These are phyloP conservation scores for Picochlorum sp. DNA, from an alignment of 139 green algal species.

Conservation along the genomic window DNA sequence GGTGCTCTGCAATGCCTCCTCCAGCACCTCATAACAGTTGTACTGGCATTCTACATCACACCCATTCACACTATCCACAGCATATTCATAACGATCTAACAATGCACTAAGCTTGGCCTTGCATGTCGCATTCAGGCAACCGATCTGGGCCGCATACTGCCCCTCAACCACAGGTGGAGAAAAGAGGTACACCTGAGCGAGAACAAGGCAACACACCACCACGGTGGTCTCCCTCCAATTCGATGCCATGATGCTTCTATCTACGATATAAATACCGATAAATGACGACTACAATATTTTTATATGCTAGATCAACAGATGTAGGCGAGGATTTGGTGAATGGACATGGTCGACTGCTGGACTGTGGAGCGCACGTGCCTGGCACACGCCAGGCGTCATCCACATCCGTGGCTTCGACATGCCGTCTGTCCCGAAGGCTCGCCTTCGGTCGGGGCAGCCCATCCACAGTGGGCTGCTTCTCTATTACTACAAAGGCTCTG, in stretches of 20 bases:
- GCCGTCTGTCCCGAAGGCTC: no score
- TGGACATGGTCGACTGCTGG: slow-evolving; percentile 2
- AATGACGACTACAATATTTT: no score
- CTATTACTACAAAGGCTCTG: no score
- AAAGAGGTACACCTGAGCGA: background rate
- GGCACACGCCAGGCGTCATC: slow-evolving; percentile 6
- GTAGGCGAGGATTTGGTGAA: no score
- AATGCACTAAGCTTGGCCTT: slow-evolving; percentile 4
- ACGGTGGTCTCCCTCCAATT: no score
- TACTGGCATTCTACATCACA: slow-evolving; percentile 19
- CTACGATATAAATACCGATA: no score
- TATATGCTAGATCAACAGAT: no score
- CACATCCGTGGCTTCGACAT: background rate
- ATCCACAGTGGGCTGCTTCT: no score
- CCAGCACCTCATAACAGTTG: slow-evolving; percentile 13
- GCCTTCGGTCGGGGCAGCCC: no score
- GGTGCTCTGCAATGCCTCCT: slow-evolving; percentile 14
- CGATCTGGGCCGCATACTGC: background rate
- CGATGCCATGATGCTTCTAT: no score
- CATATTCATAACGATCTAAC: background rate
- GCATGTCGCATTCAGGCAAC: background rate
- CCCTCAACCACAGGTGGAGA: background rate
- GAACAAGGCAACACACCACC: no score
- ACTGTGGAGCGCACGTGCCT: slow-evolving; percentile 1
- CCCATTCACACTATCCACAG: background rate